These are phyloP conservation scores for Torulaspora microellipsoides DNA, from an alignment of 805 yeast species.

Conservation along the genomic window DNA sequence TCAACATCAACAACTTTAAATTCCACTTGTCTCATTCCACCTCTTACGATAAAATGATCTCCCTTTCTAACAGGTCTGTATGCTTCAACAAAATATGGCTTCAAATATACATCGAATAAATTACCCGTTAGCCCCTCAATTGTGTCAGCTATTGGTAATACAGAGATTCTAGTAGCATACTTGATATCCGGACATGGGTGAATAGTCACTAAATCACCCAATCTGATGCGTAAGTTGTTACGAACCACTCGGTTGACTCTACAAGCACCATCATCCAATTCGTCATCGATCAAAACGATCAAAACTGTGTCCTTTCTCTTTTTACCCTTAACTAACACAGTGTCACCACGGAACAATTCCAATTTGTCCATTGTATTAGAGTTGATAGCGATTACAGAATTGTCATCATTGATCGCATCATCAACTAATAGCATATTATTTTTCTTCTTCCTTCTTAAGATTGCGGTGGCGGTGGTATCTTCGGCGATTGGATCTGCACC, in stretches of 20 bases:
- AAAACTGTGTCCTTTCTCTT: constrained; percentile 96
- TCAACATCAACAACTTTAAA: constrained; percentile 98
- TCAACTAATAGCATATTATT: constrained; percentile 92
- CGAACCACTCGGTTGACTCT: constrained; percentile 94
- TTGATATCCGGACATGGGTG: constrained; percentile 98
- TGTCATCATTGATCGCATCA: constrained; percentile 96
- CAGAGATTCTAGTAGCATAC: constrained; percentile 91
- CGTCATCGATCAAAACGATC: constrained; percentile 94
- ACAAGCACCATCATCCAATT: constrained; percentile 91
- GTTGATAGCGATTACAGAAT: constrained; percentile 92
- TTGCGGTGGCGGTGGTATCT: constrained; percentile 91
- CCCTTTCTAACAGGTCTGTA: constrained; percentile 98
- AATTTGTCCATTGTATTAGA: constrained; percentile 92
- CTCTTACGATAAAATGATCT: constrained; percentile 92
- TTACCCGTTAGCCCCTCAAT: constrained; percentile 98
- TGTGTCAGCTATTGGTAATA: constrained; percentile 95
- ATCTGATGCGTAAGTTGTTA: constrained; percentile 86
- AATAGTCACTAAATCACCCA: constrained; percentile 86
- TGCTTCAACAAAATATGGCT: constrained; percentile 98
- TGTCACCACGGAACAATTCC: constrained; percentile 96
- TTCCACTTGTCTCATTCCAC: constrained; percentile 99
- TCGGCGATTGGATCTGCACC: constrained; percentile 57
- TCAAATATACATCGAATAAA: constrained; percentile 88
- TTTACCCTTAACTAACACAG: constrained; percentile 95
- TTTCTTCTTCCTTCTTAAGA: constrained; percentile 95